Evolutionary conservation across 176 grass and related monocot genomes (phyloP).

Genomic region (Paspalum notatum): DNA sequence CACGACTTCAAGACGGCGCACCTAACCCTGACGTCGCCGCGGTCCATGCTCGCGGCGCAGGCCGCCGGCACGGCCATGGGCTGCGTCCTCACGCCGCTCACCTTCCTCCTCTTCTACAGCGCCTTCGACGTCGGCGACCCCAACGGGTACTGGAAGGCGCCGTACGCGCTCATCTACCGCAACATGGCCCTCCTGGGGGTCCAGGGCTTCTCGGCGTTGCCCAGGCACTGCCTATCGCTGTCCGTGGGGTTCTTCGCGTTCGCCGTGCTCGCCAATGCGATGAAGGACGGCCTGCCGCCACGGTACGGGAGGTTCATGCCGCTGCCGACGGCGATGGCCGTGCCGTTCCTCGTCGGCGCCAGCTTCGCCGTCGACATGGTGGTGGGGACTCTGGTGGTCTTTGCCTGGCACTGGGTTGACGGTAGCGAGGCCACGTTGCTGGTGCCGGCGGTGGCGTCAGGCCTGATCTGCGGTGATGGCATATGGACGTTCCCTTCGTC

Average conservation of each 20-base stretch:
- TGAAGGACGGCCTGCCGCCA: conserved; percentile 45
- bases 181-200: conserved; percentile 89
- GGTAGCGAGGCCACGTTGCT: conserved; percentile 41
- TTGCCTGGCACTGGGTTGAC: conserved; percentile 63
- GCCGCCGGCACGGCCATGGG: conserved; percentile 76
- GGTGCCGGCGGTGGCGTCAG: conserved; percentile 84
- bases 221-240: conserved; percentile 62
- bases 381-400: conserved; percentile 65
- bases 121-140: conserved; percentile 90
- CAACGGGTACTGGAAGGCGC: conserved; percentile 81
- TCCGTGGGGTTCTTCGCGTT: conserved; percentile 73
- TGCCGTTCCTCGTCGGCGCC: conserved; percentile 85
- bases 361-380: conserved; percentile 92
- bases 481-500: conserved; percentile 92
- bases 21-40: conserved; percentile 79
- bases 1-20: conserved; percentile 85
- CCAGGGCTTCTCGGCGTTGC: conserved; percentile 81
- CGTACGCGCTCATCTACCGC: conserved; percentile 81
- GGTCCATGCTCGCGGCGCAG: conserved; percentile 76
- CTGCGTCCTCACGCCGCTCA: conserved; percentile 76
- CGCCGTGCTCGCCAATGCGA: conserved; percentile 50
- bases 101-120: conserved; percentile 84
- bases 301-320: conserved; percentile 62
- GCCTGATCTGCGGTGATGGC: conserved; percentile 89
- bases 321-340: conserved; percentile 82